Evolutionary conservation across 345 rosid genomes (phyloP), one percentile per base, ranked within the genome.

Genomic region (Garcia nutans): DNA sequence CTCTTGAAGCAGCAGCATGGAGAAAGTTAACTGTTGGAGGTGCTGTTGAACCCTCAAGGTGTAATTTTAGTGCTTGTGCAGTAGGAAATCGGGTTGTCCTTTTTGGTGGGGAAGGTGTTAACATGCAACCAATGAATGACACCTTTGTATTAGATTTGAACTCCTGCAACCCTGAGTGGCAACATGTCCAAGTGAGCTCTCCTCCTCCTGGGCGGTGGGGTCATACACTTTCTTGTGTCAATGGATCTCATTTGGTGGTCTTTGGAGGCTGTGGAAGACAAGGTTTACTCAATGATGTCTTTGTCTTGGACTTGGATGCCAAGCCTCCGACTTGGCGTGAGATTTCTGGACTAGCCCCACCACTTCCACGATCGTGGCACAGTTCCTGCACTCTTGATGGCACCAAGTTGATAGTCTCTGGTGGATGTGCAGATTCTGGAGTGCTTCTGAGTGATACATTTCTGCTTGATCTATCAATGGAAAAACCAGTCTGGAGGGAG

Each of bases 341-440:
- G 82, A 89, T 93, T 64, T 90, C 93, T 12, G 95, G 97, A 57
- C 77, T 91, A 80, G 97, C 98, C 2, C 98, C 97, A 5, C 97
- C 95, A 22, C 87, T 93, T 67, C 97, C 97, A 37, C 84, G 98
- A 77, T 90, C 97, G 57, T 93, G 98, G 98, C 95, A 93, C 77
- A 93, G 97, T 79, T 93, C 98, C 52, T 93, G 98, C 86, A 93
- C 98, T 44, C 94, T 93, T 31, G 98, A 93, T 66, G 98, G 98
- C 61, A 89, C 91, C 71, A 93, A 91, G 78, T 78, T 93, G 81
- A 88, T 93, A 28, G 97, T 93, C 70, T 91, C 97, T 10, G 97
- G 98, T 70, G 98, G 97, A 28, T 93, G 97, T 85, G 94, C 98
- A 16, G 97, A 91, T 80, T 90, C 94, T 12, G 97, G 98, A 47